Evolutionary conservation across 805 yeast species (phyloP), one percentile per base, ranked within the genome.

Genomic region (Kodamaea nitidulidarum): DNA sequence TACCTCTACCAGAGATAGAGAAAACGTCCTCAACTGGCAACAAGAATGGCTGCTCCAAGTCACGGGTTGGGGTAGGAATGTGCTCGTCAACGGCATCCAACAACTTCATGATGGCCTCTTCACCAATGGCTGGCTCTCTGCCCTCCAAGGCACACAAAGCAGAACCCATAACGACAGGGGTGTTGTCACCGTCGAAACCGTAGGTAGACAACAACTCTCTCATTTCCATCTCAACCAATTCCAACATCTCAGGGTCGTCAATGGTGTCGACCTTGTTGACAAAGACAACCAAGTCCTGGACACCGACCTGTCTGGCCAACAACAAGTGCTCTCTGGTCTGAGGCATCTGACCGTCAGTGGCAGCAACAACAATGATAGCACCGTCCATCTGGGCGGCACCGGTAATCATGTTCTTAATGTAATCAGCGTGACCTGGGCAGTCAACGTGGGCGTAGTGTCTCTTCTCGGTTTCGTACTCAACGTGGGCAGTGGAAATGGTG

Each of bases 361-460:
- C 98, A 60, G 98, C 98, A 67, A 93, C 98, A 47, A 91, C 98
- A 72, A 91, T 91, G 56, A 91, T 90, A 52, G 97, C 98, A 76
- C 98, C 97, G 68, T 91, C 98, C 97, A 90, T 90, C 69, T 91
- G 96, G 57, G 98, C 96, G 58, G 98, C 97, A 82, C 98, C 98
- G 52, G 96, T 88, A 67, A 91, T 91, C 98, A 91, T 91, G 71
- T 91, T 91, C 76, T 91, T 91, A 71, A 91, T 91, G 72, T 90
- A 91, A 77, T 91, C 98, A 50, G 95, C 93, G 79, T 91, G 98
- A 60, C 98, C 98, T 41, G 97, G 97, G 69, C 96, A 88, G 76
- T 90, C 98, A 53, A 90, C 96, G 67, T 90, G 97, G 55, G 98
- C 91, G 61, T 90, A 90, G 69, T 91, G 98, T 71, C 97, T 84